Evolutionary conservation across 1,284 basidiomycete genomes (phyloP).

Genomic region (Trametes polyzona): DNA sequence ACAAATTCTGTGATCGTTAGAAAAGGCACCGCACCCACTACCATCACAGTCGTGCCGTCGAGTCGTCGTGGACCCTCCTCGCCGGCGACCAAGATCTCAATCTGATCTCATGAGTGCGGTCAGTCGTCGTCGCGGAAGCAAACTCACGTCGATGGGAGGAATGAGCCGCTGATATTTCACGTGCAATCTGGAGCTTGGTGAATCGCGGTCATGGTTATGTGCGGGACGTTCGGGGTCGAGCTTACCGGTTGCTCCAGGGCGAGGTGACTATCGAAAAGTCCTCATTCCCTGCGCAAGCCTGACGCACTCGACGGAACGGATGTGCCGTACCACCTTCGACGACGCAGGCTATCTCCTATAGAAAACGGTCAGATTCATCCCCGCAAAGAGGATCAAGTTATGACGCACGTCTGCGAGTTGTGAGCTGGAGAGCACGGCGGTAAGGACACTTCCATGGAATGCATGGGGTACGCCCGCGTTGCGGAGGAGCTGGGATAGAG

Average conservation of each 20-base stretch:
- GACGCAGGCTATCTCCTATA: slow-evolving; percentile 63
- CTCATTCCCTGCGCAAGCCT: slow-evolving; percentile 49
- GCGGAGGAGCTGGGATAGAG: slow-evolving; percentile 59
- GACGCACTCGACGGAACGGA: slow-evolving; percentile 58
- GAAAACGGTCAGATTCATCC: slow-evolving; percentile 9
- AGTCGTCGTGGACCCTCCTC: slow-evolving; percentile 77
- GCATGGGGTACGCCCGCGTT: slow-evolving; percentile 62
- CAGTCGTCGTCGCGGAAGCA: slow-evolving; percentile 2
- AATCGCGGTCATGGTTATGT: slow-evolving; percentile 14
- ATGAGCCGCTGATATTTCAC: slow-evolving; percentile 42
- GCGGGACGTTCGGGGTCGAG: not conserved
- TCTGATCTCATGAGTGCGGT: slow-evolving; percentile 45
- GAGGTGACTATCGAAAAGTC: slow-evolving; percentile 48
- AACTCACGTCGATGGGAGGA: slow-evolving; percentile 41
- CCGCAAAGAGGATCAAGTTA: not conserved
- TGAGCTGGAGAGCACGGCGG: slow-evolving; percentile 58
- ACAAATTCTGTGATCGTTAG: slow-evolving; percentile 79
- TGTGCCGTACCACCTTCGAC: slow-evolving; percentile 55
- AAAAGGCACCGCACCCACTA: slow-evolving; percentile 70
- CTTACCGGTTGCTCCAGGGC: slow-evolving; percentile 59
- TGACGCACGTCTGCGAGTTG: slow-evolving; percentile 58
- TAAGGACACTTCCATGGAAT: slow-evolving; percentile 67
- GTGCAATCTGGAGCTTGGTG: slow-evolving; percentile 37
- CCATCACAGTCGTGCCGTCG: slow-evolving; percentile 65
- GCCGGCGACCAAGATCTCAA: slow-evolving; percentile 79